phyloP scores from a whole-genome alignment of 2,329 filamentous ascomycete species.

The Epichloe sylvatica region DNA sequence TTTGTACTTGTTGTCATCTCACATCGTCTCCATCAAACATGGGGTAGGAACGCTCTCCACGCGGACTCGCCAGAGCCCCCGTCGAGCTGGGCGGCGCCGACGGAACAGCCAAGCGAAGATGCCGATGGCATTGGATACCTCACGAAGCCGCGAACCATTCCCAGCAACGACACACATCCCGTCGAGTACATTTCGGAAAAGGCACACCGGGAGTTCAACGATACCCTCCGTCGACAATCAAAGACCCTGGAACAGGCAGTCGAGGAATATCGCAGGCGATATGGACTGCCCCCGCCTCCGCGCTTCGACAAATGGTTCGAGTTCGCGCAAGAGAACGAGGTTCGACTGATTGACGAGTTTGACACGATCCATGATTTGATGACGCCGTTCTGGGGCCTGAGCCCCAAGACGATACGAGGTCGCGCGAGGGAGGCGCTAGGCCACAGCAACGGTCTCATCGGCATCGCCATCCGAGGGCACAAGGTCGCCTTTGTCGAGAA shows the following conservation, averaged over 20 bases:
- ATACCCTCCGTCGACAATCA: conserved; percentile 43
- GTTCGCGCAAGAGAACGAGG: conserved; percentile 60
- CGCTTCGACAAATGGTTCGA: conserved; percentile 91
- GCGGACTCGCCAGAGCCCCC: background rate
- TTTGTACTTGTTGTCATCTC: background rate
- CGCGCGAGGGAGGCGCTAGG: conserved; percentile 71
- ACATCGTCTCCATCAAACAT: background rate
- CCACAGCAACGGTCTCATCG: conserved; percentile 67
- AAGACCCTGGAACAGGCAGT: conserved; percentile 63
- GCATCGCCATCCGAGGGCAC: conserved; percentile 63
- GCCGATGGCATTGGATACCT: background rate
- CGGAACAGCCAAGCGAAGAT: background rate
- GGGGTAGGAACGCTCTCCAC: background rate
- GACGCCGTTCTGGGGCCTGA: conserved; percentile 81
- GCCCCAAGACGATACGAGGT: conserved; percentile 62
- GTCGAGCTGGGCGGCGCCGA: background rate
- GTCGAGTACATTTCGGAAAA: background rate
- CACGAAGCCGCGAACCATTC: background rate
- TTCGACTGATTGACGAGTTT: conserved; percentile 83
- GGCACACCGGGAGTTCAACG: background rate
- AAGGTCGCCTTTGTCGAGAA: conserved; percentile 56
- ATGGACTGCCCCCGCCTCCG: conserved; percentile 69
- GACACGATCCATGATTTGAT: conserved; percentile 73
- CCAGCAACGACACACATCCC: background rate
- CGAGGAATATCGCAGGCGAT: conserved; percentile 65